Percentiles rank a stretch among this genome's conserved stretches.
phyloP scores from a whole-genome alignment of 2,329 filamentous ascomycete species.

The Rutstroemia sp. region DNA sequence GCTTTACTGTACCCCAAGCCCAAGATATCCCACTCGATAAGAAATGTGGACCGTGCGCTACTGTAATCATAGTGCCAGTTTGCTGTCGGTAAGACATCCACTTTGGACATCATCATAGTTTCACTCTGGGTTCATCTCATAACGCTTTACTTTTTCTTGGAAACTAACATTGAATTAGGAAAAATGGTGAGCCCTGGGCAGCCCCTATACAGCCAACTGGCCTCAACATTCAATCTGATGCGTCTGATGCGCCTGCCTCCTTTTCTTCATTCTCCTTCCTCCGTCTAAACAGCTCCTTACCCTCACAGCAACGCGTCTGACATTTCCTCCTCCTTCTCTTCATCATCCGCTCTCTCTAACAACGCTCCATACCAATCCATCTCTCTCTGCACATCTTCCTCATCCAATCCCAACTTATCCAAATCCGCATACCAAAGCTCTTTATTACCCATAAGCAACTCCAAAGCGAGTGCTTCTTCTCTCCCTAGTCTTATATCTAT shows the following conservation, averaged over 20 bases:
- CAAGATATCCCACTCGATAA: too few relatives aligned
- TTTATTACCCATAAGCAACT: background rate
- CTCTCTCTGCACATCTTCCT: background rate
- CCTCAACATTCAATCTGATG: background rate
- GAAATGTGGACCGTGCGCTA: too few relatives aligned
- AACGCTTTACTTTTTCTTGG: too few relatives aligned
- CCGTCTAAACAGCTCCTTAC: background rate
- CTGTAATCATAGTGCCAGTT: too few relatives aligned
- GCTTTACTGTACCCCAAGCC: too few relatives aligned
- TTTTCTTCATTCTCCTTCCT: background rate
- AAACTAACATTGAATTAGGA: too few relatives aligned
- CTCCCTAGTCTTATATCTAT: conserved; percentile 2
- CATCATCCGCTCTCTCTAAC: background rate
- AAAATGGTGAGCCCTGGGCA: too few relatives aligned
- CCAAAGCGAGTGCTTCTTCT: conserved; percentile 2
- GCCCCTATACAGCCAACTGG: too few relatives aligned
- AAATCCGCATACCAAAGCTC: conserved; percentile 6
- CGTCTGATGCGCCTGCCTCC: background rate
- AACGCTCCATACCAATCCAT: conserved; percentile 5
- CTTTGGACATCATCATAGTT: too few relatives aligned
- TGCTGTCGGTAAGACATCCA: too few relatives aligned
- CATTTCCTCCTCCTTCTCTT: background rate
- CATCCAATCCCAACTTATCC: background rate
- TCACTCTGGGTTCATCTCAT: too few relatives aligned
- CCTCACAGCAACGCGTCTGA: background rate